Evolutionary conservation across 2,329 filamentous ascomycete genomes (phyloP), one percentile per base, ranked within the genome.

Genomic region (Colletotrichum sansevieriae): DNA sequence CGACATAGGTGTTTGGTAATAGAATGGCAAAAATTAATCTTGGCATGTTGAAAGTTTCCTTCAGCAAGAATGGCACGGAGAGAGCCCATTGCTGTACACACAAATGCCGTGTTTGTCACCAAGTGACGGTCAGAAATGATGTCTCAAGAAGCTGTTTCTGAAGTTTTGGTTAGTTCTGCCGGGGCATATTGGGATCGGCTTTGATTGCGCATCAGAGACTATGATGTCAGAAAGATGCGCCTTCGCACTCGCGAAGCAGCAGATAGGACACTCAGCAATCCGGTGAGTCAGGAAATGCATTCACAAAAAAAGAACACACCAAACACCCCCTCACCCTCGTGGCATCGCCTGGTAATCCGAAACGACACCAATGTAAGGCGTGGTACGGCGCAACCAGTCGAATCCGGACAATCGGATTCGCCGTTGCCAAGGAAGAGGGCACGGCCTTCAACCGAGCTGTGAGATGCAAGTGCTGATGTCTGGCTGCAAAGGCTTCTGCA

Each of bases 11-110:
- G 85, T 86, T 87, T 87, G 85, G 85, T 87, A 87, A 87, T 87
- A 82, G 79, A 81, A 79, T 79, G 83, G 83, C 78, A 73, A 58
- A 74, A 74, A 73, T 83, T 75, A 72, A 78, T 87, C 81, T 87
- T 82, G 85, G 85, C 85, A 87, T 84, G 85, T 81, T 80, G 72
- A 80, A 81, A 78, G 78, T 72, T 80, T 87, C 85, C 85, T 87
- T 87, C 85, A 86, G 82, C 84, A 84, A 82, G 75, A 78, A 76
- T 82, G 83, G 84, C 83, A 85, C 79, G 75, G 78, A 77, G 74
- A 77, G 74, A 80, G 83, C 83, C 82, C 84, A 80, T 77, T 83
- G 85, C 83, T 86, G 85, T 87, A 87, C 85, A 87, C 85, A 87
- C 85, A 81, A 79, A 87, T 87, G 85, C 85, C 85, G 78, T 55